phyloP scores from a whole-genome alignment of 2,329 filamentous ascomycete genomes.

The Lachnellula arida region DNA sequence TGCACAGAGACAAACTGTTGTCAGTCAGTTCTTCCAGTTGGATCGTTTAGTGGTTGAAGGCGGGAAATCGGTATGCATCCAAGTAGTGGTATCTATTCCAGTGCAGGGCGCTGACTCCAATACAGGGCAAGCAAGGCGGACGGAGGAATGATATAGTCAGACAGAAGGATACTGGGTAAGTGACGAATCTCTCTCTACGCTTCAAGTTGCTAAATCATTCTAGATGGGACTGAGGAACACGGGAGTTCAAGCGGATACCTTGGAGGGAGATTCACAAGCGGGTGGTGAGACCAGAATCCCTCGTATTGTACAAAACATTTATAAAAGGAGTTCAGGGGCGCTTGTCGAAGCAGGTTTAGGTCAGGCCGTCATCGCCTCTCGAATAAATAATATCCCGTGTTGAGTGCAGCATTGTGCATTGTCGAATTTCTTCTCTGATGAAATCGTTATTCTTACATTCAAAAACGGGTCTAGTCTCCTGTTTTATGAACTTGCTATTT shows the following conservation, averaged over 20 bases:
- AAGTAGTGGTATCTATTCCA: too few species aligned
- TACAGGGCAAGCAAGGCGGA: constrained; percentile 65
- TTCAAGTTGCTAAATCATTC: constrained; percentile 2
- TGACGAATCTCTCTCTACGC: constrained; percentile 1
- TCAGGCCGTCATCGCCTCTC: not conserved
- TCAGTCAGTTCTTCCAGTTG: constrained; percentile 92
- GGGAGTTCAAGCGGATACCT: not conserved
- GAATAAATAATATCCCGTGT: not conserved
- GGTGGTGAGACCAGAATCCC: not conserved
- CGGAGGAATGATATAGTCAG: constrained; percentile 62
- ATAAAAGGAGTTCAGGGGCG: not conserved
- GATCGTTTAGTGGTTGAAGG: constrained; percentile 91
- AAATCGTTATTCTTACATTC: too few species aligned
- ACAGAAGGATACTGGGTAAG: constrained; percentile 76
- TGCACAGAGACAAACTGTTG: constrained; percentile 80
- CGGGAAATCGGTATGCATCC: constrained; percentile 61
- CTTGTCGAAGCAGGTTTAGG: not conserved
- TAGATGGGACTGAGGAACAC: constrained; percentile 31
- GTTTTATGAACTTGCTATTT: too few species aligned
- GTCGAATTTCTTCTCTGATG: too few species aligned
- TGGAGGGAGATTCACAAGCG: not conserved
- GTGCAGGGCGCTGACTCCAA: constrained; percentile 8
- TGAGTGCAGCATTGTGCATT: not conserved
- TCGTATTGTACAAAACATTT: not conserved
- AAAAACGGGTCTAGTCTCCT: too few species aligned